Conservation (phyloP, 2,329 filamentous ascomycete genomes). For the Colletotrichum graminicola region DNA sequence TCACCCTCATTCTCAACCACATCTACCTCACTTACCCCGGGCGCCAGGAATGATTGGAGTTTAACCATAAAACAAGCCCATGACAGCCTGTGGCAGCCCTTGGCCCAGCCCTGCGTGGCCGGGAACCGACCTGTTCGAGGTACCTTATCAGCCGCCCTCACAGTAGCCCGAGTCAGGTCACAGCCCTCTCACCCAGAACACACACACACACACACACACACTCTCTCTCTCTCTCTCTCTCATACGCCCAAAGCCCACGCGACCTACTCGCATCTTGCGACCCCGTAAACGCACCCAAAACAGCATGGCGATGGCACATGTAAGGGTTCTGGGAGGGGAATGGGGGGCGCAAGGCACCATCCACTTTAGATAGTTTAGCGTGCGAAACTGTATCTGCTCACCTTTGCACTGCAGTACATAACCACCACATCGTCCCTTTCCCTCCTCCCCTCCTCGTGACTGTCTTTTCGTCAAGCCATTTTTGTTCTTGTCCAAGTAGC, state of each 20-base stretch:
- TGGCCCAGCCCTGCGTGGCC: not conserved
- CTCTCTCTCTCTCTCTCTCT: too few relatives aligned
- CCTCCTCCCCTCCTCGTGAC: not conserved
- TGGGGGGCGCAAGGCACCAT: not conserved
- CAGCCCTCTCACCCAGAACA: not conserved
- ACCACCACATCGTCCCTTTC: constrained; percentile 21
- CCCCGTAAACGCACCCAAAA: constrained; percentile 26
- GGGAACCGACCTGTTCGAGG: not conserved
- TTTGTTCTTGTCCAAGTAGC: not conserved
- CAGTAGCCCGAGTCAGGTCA: not conserved
- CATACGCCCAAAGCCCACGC: not conserved
- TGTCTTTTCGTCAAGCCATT: not conserved
- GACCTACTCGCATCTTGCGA: constrained; percentile 3
- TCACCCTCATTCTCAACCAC: not conserved
- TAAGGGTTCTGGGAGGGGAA: not conserved
- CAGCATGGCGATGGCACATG: constrained; percentile 6
- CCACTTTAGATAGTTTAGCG: not conserved
- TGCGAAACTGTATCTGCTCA: constrained; percentile 16
- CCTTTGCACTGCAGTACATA: constrained; percentile 27
- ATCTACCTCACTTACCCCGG: not conserved
- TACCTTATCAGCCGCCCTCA: not conserved
- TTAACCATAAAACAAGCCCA: constrained; percentile 24
- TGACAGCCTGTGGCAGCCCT: not conserved
- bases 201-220: too few relatives aligned
- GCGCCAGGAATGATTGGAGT: not conserved